Conservation (phyloP, 148 eudicot genomes). For the Hydrangea macrophylla region DNA sequence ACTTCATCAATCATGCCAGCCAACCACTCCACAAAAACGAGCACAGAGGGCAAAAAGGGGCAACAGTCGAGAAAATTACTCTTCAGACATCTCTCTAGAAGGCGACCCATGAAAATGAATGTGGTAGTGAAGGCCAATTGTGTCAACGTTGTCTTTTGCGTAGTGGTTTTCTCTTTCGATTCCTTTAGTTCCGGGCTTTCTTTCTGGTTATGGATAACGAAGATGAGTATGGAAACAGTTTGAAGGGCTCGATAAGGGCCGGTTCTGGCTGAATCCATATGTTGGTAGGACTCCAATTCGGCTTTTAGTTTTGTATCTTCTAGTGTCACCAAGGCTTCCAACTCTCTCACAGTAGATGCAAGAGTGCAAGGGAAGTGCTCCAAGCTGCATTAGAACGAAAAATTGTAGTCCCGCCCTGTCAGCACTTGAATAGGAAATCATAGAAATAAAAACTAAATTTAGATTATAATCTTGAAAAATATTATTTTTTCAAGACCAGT, state of each 20-base stretch:
- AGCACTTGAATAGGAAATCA: background rate
- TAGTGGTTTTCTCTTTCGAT: slow-evolving; percentile 23
- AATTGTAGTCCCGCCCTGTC: background rate
- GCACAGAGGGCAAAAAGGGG: slow-evolving; percentile 72
- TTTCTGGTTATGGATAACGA: slow-evolving; percentile 36
- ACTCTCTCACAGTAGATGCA: slow-evolving; percentile 48
- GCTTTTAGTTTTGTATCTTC: slow-evolving; percentile 47
- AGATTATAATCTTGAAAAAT: no score
- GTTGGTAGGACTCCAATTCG: slow-evolving; percentile 59
- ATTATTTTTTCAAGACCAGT: no score
- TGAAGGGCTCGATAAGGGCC: slow-evolving; percentile 91
- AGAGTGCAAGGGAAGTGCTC: slow-evolving; percentile 61
- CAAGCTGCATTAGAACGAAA: slow-evolving; percentile 42
- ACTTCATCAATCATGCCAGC: slow-evolving; percentile 29
- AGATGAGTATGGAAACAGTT: slow-evolving; percentile 36
- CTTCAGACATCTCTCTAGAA: slow-evolving; percentile 54
- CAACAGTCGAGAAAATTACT: slow-evolving; percentile 27
- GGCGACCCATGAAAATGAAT: slow-evolving; percentile 69
- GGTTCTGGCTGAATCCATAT: slow-evolving; percentile 48
- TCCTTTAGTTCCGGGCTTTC: slow-evolving; percentile 23
- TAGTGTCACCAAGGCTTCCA: slow-evolving; percentile 51
- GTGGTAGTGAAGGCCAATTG: slow-evolving; percentile 46
- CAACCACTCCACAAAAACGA: slow-evolving; percentile 88
- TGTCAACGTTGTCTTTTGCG: slow-evolving; percentile 26
- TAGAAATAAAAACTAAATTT: no score